Evolutionary conservation across 1,284 basidiomycete genomes (phyloP).

Genomic region (Thelephora terrestris): DNA sequence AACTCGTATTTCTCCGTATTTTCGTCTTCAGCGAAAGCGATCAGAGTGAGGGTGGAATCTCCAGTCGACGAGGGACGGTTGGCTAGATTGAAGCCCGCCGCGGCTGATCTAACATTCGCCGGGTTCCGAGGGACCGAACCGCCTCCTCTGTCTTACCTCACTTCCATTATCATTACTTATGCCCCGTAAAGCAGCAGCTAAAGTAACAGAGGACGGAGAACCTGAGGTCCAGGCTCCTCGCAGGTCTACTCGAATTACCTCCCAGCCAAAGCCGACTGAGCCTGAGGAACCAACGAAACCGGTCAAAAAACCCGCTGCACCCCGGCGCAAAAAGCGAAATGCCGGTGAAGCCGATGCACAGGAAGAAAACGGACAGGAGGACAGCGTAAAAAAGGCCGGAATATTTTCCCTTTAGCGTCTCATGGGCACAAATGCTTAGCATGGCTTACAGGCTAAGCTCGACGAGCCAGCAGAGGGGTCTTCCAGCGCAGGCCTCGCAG

Average conservation of each 20-base stretch:
- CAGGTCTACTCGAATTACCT: slow-evolving; percentile 37
- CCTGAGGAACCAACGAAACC: slow-evolving; percentile 19
- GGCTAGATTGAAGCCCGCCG: too few species aligned
- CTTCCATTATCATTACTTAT: slow-evolving; percentile 8
- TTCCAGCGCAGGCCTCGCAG: slow-evolving; percentile 15
- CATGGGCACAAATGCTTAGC: not conserved
- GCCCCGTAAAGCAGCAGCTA: slow-evolving; percentile 12
- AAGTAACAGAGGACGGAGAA: not conserved
- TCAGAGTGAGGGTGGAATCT: too few species aligned
- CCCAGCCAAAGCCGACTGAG: slow-evolving; percentile 25
- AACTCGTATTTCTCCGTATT: too few species aligned
- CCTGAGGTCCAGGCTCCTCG: slow-evolving; percentile 24
- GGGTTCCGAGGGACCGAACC: too few species aligned
- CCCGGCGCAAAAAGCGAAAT: slow-evolving; percentile 27
- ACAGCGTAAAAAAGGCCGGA: not conserved
- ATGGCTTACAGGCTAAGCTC: not conserved
- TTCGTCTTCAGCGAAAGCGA: too few species aligned
- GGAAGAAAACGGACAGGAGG: slow-evolving; percentile 4
- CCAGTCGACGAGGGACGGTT: too few species aligned
- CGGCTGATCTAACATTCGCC: too few species aligned
- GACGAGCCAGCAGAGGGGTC: not conserved
- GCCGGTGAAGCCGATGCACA: slow-evolving; percentile 21
- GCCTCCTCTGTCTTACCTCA: not conserved
- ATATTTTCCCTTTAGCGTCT: not conserved
- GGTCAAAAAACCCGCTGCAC: slow-evolving; percentile 15